Percentiles rank a stretch among this genome's conserved stretches.
These are phyloP conservation scores for Eudorina sp. DNA, from an alignment of 139 green algal genomes.

Conservation along the genomic window DNA sequence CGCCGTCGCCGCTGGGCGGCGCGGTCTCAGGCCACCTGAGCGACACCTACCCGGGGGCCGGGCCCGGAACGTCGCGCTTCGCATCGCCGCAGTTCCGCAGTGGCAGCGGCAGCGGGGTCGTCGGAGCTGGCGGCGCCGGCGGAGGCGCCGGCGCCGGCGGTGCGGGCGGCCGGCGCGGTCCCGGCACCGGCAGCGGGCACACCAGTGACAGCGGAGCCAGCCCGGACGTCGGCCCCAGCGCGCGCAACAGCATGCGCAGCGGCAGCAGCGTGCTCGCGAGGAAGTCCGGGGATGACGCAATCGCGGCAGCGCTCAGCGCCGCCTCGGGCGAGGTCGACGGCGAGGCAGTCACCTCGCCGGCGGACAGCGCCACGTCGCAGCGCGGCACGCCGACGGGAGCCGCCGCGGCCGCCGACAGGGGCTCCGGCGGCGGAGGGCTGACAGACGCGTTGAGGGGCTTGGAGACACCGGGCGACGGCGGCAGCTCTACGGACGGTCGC, in stretches of 20 bases:
- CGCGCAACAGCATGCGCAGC: neutral
- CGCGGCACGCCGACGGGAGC: neutral
- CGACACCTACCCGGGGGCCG: conserved; percentile 5
- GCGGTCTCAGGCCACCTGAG: neutral
- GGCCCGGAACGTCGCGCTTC: neutral
- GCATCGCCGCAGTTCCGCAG: neutral
- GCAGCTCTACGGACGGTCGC: conserved; percentile 5
- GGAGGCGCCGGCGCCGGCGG: neutral
- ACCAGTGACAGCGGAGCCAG: neutral
- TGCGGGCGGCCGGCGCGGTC: neutral
- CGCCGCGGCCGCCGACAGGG: neutral
- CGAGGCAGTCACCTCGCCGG: neutral
- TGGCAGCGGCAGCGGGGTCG: neutral
- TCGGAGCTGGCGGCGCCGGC: neutral
- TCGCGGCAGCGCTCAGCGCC: conserved; percentile 28
- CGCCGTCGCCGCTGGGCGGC: conserved; percentile 33
- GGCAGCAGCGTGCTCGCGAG: neutral
- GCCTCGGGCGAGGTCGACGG: neutral
- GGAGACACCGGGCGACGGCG: neutral
- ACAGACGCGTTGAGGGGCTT: neutral
- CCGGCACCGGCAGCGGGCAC: neutral
- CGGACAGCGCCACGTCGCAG: neutral
- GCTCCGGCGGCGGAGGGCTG: neutral
- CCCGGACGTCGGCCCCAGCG: neutral
- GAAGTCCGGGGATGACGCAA: conserved; percentile 15